A percentile compares a stretch with the other conserved stretches of the same genome.
These are phyloP conservation scores for Pleurozium schreberi DNA, from an alignment of 225 moss, liverwort and hornwort genomes.

Conservation along the genomic window DNA sequence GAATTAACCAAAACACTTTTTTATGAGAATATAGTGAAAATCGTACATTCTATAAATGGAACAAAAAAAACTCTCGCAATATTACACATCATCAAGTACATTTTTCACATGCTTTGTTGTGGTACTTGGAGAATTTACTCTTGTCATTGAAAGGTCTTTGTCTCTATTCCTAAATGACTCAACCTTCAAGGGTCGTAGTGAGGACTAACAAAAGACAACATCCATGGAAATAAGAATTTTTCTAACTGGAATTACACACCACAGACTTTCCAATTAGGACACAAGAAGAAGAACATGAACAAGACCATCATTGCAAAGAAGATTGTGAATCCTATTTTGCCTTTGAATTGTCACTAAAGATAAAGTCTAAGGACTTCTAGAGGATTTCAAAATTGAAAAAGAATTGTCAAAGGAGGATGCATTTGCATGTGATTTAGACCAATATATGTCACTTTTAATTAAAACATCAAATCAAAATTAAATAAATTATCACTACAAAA, in stretches of 20 bases:
- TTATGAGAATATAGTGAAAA: not conserved
- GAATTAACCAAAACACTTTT: not conserved
- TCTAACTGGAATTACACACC: too few relatives aligned
- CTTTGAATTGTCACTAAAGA: too few relatives aligned
- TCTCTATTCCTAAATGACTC: too few relatives aligned
- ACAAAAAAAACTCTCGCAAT: accelerated
- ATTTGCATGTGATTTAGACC: not conserved
- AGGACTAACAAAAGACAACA: too few relatives aligned
- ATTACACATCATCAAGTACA: not conserved
- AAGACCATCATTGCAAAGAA: not conserved
- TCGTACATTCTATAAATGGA: not conserved
- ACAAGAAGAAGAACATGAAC: too few relatives aligned
- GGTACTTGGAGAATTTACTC: not conserved
- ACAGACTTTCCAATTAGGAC: too few relatives aligned
- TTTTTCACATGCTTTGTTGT: not conserved
- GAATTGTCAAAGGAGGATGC: not conserved
- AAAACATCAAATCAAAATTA: not conserved
- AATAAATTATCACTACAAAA: not conserved
- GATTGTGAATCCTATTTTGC: not conserved
- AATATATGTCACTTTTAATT: not conserved
- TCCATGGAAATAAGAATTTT: too few relatives aligned
- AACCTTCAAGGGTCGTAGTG: too few relatives aligned
- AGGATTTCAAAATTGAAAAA: not conserved
- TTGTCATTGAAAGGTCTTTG: not conserved
- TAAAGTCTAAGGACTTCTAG: accelerated